These are phyloP conservation scores for Tuber microsphaerosporum DNA, from an alignment of 495 filamentous ascomycete genomes.

Conservation along the genomic window DNA sequence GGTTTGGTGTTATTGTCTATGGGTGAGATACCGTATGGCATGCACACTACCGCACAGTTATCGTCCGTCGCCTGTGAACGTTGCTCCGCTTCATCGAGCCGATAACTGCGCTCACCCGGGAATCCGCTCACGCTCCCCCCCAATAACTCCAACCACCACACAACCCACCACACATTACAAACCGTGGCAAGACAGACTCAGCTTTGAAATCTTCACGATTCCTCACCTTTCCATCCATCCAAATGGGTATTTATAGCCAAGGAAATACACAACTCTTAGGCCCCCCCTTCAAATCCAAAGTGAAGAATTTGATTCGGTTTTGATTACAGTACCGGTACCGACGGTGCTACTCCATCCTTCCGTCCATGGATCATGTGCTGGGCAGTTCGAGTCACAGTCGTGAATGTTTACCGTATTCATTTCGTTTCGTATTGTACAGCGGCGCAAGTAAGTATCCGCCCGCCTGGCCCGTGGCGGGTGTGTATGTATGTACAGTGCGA, in stretches of 20 bases:
- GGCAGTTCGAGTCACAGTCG: not conserved
- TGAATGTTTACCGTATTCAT: not conserved
- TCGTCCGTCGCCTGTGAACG: not conserved
- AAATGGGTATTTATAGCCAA: not conserved
- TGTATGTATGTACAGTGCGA: conserved; percentile 3
- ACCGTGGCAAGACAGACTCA: not conserved
- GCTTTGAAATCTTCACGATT: not conserved
- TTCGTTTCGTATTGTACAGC: not conserved
- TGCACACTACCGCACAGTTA: not conserved
- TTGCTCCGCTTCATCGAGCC: not conserved
- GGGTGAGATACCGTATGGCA: not conserved
- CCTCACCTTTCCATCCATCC: not conserved
- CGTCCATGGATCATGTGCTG: not conserved
- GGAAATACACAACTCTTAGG: not conserved
- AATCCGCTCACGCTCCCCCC: not conserved
- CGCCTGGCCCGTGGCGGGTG: not conserved
- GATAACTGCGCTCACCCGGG: not conserved
- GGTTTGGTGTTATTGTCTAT: not conserved
- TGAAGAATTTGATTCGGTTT: not conserved
- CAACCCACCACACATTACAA: not conserved
- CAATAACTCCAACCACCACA: not conserved
- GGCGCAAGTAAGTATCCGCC: not conserved
- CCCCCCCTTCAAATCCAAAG: not conserved
- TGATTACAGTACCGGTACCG: not conserved
- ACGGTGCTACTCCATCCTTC: no score